A percentile compares a stretch with the other conserved stretches of the same genome.
phyloP scores from a whole-genome alignment of 441 rosid genomes.

The Adansonia rubrostipa region DNA sequence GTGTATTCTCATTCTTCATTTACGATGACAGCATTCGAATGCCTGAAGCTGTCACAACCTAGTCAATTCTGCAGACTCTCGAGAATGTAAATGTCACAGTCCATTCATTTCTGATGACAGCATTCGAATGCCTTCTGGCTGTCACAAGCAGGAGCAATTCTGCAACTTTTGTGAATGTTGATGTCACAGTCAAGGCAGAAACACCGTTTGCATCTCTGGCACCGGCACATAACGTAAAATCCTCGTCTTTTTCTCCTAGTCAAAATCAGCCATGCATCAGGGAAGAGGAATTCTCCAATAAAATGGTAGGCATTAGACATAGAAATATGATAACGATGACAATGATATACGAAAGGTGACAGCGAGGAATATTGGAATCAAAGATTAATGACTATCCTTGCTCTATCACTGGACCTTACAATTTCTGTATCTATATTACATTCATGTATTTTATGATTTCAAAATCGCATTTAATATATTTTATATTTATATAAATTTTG shows the following conservation, averaged over 20 bases:
- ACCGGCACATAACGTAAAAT: conserved; percentile 13
- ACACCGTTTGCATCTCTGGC: conserved; percentile 66
- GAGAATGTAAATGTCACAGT: no score
- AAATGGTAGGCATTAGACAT: not conserved
- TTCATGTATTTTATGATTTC: no score
- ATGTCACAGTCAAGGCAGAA: conserved; percentile 94
- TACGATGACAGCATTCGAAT: conserved; percentile 11
- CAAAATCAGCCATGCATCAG: conserved; percentile 13
- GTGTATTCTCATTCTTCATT: conserved; percentile 34
- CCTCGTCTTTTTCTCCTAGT: not conserved
- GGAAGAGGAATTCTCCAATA: no score
- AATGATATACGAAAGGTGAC: not conserved
- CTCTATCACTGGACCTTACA: no score
- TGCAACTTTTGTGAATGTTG: conserved; percentile 51
- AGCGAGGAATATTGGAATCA: no score
- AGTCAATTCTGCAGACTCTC: conserved; percentile 95
- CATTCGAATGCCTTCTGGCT: no score
- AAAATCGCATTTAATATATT: no score
- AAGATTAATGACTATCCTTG: no score
- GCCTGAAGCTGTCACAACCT: conserved; percentile 78
- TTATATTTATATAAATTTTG: no score
- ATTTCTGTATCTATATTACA: no score
- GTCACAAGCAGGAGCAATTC: no score
- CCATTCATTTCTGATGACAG: no score
- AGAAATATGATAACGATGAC: not conserved